A percentile compares a stretch with the other conserved stretches of the same genome.
These are phyloP conservation scores for Halophytophthora batemanensis DNA, from an alignment of 352 stramenopile species.

Conservation along the genomic window DNA sequence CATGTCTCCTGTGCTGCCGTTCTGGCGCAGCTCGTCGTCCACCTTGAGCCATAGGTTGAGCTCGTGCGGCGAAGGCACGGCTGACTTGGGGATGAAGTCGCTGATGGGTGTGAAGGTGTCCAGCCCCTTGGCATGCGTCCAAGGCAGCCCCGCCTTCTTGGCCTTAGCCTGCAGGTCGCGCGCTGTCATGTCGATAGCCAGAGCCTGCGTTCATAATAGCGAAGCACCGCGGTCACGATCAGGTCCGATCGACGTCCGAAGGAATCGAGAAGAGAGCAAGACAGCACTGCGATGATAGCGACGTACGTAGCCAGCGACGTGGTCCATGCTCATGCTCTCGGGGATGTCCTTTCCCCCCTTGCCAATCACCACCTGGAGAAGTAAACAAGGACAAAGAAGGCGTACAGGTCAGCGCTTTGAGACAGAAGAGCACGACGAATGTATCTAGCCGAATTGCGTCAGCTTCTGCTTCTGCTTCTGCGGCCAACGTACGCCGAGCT, in stretches of 20 bases:
- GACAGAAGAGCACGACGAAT: background rate
- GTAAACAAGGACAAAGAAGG: background rate
- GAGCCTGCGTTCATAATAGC: constrained; percentile 19
- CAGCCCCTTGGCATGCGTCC: constrained; percentile 71
- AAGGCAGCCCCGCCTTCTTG: constrained; percentile 73
- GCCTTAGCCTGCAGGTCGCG: constrained; percentile 72
- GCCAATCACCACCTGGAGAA: constrained; percentile 59
- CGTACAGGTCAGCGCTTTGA: background rate
- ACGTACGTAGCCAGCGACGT: constrained; percentile 66
- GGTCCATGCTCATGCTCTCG: constrained; percentile 59
- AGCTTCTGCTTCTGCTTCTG: no score
- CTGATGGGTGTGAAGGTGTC: constrained; percentile 84
- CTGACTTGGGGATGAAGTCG: constrained; percentile 72
- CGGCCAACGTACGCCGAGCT: constrained; percentile 58
- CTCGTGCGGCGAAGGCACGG: constrained; percentile 56
- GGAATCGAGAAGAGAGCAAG: background rate
- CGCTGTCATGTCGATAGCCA: constrained; percentile 83
- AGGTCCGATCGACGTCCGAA: background rate
- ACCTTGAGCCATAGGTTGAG: constrained; percentile 83
- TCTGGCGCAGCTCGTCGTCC: constrained; percentile 68
- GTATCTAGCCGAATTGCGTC: no score
- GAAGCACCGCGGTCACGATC: background rate
- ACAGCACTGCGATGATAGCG: background rate
- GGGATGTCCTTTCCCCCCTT: constrained; percentile 60
- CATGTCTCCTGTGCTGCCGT: constrained; percentile 75